phyloP scores from a whole-genome alignment of 1,284 basidiomycete species.

The Somion occarium region DNA sequence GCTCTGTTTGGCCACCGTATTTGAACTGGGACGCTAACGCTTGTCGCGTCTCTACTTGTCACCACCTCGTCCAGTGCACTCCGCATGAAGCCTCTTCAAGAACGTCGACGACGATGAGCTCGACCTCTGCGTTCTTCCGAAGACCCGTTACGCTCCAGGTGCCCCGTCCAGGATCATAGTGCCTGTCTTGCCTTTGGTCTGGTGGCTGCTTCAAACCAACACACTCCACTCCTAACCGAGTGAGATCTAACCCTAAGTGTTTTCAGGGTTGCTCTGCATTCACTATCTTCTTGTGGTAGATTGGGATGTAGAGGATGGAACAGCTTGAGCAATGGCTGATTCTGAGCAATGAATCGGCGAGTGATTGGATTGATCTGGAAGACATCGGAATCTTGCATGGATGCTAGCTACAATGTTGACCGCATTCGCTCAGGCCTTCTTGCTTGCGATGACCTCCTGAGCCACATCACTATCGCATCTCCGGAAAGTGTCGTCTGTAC shows the following conservation, averaged over 20 bases:
- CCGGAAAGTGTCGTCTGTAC: constrained; percentile 35
- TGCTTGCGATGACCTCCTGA: constrained; percentile 32
- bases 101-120: neutral
- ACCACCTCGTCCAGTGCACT: neutral
- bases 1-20: no score
- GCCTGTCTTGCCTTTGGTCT: constrained; percentile 15
- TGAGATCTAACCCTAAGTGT: constrained; percentile 50
- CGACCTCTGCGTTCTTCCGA: constrained; percentile 3
- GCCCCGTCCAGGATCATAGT: constrained; percentile 15
- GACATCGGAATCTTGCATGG: constrained; percentile 4
- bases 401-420: neutral
- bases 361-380: neutral
- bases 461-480: constrained; percentile 35
- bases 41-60: no score
- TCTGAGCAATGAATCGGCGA: neutral
- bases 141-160: constrained; percentile 25
- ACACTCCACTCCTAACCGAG: constrained; percentile 29
- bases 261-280: constrained; percentile 28
- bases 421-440: constrained; percentile 11
- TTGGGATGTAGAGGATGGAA: constrained; percentile 18
- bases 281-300: constrained; percentile 27
- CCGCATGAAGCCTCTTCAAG: constrained; percentile 1
- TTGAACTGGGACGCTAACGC: no score
- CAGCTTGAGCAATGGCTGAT: constrained; percentile 26
- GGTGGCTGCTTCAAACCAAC: constrained; percentile 26